Conservation (phyloP, 495 filamentous ascomycete genomes). For the Corynascus novoguineensis region DNA sequence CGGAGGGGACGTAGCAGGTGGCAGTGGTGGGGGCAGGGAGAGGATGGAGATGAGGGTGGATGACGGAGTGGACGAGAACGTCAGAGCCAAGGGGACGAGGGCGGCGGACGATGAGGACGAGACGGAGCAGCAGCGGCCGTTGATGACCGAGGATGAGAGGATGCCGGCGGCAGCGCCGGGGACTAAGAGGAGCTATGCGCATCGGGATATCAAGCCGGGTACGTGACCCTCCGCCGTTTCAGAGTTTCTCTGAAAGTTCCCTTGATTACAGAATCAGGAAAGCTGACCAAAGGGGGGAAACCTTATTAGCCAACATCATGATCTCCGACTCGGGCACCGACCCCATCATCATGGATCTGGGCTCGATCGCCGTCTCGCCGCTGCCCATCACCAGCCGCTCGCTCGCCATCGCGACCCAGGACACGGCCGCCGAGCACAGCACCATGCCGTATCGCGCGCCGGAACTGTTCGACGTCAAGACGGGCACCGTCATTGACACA, state of each 20-base stretch:
- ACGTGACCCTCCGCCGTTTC: constrained; percentile 21
- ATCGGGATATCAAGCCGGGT: constrained; percentile 97
- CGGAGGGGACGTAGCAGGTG: constrained; percentile 16
- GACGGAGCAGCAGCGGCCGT: constrained; percentile 64
- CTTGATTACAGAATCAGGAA: too few relatives aligned
- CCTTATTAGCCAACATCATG: constrained; percentile 79
- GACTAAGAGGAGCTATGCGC: constrained; percentile 75
- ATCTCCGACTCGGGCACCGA: constrained; percentile 78
- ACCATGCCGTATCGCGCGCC: constrained; percentile 98
- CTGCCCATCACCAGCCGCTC: constrained; percentile 91
- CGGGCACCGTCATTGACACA: constrained; percentile 84
- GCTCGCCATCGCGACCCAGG: constrained; percentile 84
- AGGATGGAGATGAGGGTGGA: constrained; percentile 43
- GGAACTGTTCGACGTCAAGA: constrained; percentile 97
- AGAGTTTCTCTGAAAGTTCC: too few relatives aligned
- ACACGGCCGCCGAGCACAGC: constrained; percentile 88
- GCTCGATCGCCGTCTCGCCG: constrained; percentile 81
- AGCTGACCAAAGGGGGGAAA: too few relatives aligned
- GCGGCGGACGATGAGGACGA: constrained; percentile 59
- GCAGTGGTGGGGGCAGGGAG: constrained; percentile 36
- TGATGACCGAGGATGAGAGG: constrained; percentile 81
- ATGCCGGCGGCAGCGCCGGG: constrained; percentile 60
- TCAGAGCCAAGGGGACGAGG: constrained; percentile 57
- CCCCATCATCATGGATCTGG: constrained; percentile 97
- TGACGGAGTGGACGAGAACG: constrained; percentile 29